Evolutionary conservation across 768 basidiomycete species (phyloP).

Genomic region (Xerocomellus amylosporus): DNA sequence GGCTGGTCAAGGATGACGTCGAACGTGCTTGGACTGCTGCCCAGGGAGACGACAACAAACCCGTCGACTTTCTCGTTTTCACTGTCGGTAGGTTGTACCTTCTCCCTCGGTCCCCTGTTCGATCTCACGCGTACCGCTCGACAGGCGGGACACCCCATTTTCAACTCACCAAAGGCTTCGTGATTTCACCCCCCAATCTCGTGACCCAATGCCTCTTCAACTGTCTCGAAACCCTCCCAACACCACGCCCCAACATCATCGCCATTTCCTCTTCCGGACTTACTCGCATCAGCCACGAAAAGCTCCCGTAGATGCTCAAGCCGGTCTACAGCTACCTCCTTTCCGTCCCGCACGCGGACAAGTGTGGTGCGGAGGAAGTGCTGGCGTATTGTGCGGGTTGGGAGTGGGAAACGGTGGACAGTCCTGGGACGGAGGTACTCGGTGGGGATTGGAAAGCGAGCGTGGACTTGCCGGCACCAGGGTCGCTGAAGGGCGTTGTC

Average conservation of each 20-base stretch:
- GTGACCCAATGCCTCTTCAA: constrained; percentile 58
- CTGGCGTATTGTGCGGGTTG: constrained; percentile 48
- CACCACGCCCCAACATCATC: constrained; percentile 47
- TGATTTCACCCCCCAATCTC: constrained; percentile 52
- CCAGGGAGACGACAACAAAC: constrained; percentile 23
- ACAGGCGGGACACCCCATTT: constrained; percentile 39
- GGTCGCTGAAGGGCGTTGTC: constrained; percentile 41
- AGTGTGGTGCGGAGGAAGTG: constrained; percentile 55
- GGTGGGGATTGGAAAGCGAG: constrained; percentile 42
- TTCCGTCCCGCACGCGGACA: constrained; percentile 52
- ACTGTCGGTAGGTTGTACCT: constrained; percentile 49
- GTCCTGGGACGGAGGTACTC: constrained; percentile 41
- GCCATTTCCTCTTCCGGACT: constrained; percentile 53
- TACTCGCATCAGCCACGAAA: constrained; percentile 41
- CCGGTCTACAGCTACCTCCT: constrained; percentile 49
- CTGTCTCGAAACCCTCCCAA: constrained; percentile 52
- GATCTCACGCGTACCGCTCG: neutral
- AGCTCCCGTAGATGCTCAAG: constrained; percentile 48
- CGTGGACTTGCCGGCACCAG: constrained; percentile 37
- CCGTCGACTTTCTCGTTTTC: constrained; percentile 57
- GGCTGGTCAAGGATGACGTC: constrained; percentile 50
- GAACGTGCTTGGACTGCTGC: constrained; percentile 48
- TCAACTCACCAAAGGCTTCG: constrained; percentile 44
- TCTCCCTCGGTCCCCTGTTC: neutral
- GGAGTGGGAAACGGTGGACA: constrained; percentile 50